Evolutionary conservation across 2,329 filamentous ascomycete genomes (phyloP).

Genomic region (Cyphellophora attinorum): DNA sequence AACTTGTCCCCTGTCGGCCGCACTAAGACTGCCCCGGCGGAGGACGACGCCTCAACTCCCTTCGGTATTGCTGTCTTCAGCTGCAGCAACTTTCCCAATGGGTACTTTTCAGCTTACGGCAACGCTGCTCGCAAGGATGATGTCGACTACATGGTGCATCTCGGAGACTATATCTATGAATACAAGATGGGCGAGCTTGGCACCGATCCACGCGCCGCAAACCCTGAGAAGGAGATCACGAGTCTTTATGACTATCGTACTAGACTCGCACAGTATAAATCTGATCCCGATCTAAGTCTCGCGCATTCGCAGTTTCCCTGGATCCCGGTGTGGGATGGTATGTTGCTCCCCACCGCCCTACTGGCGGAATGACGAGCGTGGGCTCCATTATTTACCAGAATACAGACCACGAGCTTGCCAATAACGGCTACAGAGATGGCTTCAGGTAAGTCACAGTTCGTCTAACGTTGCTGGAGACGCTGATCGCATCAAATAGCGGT

Average conservation of each 20-base stretch:
- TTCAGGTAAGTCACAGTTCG: too few species aligned
- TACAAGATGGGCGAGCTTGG: constrained; percentile 40
- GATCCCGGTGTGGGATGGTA: constrained; percentile 51
- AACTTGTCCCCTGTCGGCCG: constrained; percentile 54
- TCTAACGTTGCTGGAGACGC: too few species aligned
- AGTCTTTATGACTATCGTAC: constrained; percentile 44
- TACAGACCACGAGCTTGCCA: constrained; percentile 43
- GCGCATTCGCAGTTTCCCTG: constrained; percentile 50
- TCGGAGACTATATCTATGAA: constrained; percentile 54
- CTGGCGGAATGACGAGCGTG: too few species aligned
- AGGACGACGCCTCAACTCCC: constrained; percentile 46
- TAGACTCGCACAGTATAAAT: constrained; percentile 50
- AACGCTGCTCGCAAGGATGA: constrained; percentile 52
- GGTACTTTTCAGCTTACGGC: constrained; percentile 19
- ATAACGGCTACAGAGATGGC: constrained; percentile 59
- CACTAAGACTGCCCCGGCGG: constrained; percentile 59
- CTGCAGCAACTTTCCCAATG: constrained; percentile 55
- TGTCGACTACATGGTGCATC: constrained; percentile 51
- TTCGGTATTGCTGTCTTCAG: constrained; percentile 61
- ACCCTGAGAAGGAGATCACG: constrained; percentile 43
- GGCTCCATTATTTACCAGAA: too few species aligned
- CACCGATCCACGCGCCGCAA: constrained; percentile 44
- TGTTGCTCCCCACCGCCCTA: too few species aligned
- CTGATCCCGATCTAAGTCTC: constrained; percentile 48
- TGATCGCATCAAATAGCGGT: too few species aligned